Evolutionary conservation across 768 basidiomycete species (phyloP).

Genomic region (Xerocomellus dryophilus): DNA sequence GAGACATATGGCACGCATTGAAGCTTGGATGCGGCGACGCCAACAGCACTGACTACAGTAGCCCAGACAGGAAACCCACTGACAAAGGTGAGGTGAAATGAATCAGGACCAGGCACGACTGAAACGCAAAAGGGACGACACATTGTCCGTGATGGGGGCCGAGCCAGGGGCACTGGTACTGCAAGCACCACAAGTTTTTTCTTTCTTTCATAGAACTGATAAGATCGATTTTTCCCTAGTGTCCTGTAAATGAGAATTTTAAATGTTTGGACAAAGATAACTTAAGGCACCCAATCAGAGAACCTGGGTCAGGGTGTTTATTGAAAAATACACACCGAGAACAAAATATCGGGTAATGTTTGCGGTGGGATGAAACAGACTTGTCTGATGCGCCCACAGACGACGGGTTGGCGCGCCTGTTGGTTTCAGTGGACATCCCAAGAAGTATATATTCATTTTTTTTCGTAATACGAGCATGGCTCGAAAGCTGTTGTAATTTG

Average conservation of each 20-base stretch:
- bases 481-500: neutral
- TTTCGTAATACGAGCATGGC: constrained; percentile 1
- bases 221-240: too few relatives aligned
- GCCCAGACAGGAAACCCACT: neutral
- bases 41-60: neutral
- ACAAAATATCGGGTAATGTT: too few relatives aligned
- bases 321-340: too few relatives aligned
- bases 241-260: too few relatives aligned
- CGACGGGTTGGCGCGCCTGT: neutral
- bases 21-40: neutral
- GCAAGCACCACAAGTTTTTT: too few relatives aligned
- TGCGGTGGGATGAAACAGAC: neutral
- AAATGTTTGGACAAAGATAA: too few relatives aligned
- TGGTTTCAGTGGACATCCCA: neutral
- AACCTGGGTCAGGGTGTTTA: too few relatives aligned
- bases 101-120: constrained; percentile 18
- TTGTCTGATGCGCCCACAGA: constrained; percentile 20
- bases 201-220: too few relatives aligned
- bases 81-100: neutral
- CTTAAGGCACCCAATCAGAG: too few relatives aligned
- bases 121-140: neutral
- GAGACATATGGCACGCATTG: neutral
- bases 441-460: neutral
- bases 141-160: too few relatives aligned
- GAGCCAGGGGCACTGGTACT: too few relatives aligned